Evolutionary conservation across 2,329 filamentous ascomycete species (phyloP).

Genomic region (Fusarium oligoseptatum): DNA sequence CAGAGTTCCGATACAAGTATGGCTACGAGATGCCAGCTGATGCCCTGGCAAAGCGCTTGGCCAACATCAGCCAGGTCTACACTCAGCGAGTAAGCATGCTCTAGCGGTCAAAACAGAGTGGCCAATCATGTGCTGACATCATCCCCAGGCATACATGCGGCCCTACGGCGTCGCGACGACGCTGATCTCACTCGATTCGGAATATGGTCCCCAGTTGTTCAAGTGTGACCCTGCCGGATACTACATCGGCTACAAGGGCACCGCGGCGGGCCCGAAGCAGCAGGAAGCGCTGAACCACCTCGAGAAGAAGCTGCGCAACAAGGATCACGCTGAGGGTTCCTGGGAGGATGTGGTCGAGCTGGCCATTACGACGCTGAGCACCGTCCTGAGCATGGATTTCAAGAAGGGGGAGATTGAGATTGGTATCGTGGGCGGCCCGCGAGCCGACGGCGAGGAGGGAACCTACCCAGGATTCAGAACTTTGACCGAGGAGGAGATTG

Average conservation of each 20-base stretch:
- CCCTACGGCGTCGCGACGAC: constrained; percentile 96
- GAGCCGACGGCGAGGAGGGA: constrained; percentile 84
- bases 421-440: constrained; percentile 93
- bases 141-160: constrained; percentile 87
- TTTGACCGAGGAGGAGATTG: constrained; percentile 97
- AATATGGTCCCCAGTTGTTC: constrained; percentile 94
- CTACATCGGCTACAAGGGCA: constrained; percentile 98
- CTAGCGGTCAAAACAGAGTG: constrained; percentile 25
- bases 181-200: constrained; percentile 91
- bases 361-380: constrained; percentile 94
- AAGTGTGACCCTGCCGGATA: constrained; percentile 99
- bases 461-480: constrained; percentile 84
- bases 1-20: constrained; percentile 98
- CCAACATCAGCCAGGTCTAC: constrained; percentile 99
- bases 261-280: constrained; percentile 96
- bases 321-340: constrained; percentile 89
- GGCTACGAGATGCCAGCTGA: constrained; percentile 99
- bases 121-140: constrained; percentile 43
- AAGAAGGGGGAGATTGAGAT: constrained; percentile 99
- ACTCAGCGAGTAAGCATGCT: constrained; percentile 82
- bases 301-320: constrained; percentile 99
- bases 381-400: constrained; percentile 97
- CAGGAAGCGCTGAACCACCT: constrained; percentile 98
- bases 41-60: constrained; percentile 93
- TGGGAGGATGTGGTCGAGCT: constrained; percentile 99